Conservation (phyloP, 2,329 filamentous ascomycete species). For the Cadophora gregata region DNA sequence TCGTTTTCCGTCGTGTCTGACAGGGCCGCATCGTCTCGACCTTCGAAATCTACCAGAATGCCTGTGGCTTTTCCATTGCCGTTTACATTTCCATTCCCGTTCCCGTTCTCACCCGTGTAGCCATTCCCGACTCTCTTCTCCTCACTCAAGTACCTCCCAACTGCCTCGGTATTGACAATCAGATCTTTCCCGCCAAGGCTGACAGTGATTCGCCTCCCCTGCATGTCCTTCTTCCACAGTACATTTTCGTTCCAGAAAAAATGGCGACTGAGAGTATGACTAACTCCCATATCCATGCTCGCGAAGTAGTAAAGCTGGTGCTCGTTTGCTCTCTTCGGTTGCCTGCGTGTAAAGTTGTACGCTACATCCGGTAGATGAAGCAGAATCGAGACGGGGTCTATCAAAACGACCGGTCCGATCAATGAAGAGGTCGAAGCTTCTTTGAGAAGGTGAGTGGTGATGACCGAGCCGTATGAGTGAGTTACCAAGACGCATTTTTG, state of each 20-base stretch:
- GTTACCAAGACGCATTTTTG: slow-evolving; percentile 59
- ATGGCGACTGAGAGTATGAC: slow-evolving; percentile 60
- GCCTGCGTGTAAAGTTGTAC: slow-evolving; percentile 62
- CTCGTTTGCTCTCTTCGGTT: slow-evolving; percentile 58
- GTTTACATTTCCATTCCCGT: slow-evolving; percentile 17
- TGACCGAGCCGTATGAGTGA: slow-evolving; percentile 60
- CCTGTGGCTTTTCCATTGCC: slow-evolving; percentile 18
- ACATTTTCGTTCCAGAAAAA: slow-evolving; percentile 69
- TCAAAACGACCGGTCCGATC: slow-evolving; percentile 58
- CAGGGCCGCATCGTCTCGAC: slow-evolving; percentile 13
- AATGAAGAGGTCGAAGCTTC: slow-evolving; percentile 47
- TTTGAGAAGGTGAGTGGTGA: slow-evolving; percentile 61
- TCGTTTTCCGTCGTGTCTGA: slow-evolving; percentile 32
- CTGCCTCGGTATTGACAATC: slow-evolving; percentile 59
- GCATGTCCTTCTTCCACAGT: slow-evolving; percentile 63
- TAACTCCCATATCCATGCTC: slow-evolving; percentile 61
- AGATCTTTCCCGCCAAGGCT: slow-evolving; percentile 57
- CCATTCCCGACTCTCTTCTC: slow-evolving; percentile 22
- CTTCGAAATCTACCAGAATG: slow-evolving; percentile 34
- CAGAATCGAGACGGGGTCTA: slow-evolving; percentile 65
- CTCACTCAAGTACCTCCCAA: slow-evolving; percentile 56
- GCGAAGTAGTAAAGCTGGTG: slow-evolving; percentile 66
- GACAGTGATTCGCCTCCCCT: slow-evolving; percentile 52
- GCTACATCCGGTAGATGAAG: slow-evolving; percentile 67
- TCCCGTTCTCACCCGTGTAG: slow-evolving; percentile 16